Conservation (phyloP, 768 basidiomycete genomes). For the Phanerodontia chrysosporium region DNA sequence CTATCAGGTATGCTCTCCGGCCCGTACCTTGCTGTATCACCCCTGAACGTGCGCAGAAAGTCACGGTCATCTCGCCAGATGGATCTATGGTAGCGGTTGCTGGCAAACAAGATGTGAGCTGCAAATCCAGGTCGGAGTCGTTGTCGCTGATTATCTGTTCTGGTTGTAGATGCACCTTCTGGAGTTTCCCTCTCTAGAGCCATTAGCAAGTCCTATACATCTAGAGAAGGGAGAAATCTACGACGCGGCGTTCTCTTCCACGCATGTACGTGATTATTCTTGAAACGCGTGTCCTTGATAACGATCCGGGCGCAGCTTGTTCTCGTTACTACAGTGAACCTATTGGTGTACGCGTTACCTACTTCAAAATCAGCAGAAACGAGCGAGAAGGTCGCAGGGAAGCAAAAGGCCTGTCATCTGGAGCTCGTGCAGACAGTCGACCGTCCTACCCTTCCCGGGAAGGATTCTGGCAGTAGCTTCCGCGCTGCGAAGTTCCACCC, state of each 20-base stretch:
- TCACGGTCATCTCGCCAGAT: conserved; percentile 76
- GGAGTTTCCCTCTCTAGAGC: conserved; percentile 26
- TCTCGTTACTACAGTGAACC: conserved; percentile 57
- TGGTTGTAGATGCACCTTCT: conserved; percentile 22
- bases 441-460: conserved; percentile 47
- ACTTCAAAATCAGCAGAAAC: conserved; percentile 17
- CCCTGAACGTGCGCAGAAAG: conserved; percentile 56
- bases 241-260: conserved; percentile 73
- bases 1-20: conserved; percentile 64
- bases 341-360: conserved; percentile 62
- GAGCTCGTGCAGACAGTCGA: conserved; percentile 48
- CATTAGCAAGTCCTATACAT: conserved; percentile 42
- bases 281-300: neutral
- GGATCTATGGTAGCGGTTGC: conserved; percentile 63
- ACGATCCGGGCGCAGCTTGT: conserved; percentile 44
- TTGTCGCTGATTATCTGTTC: no score
- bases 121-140: neutral
- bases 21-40: neutral
- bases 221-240: conserved; percentile 78
- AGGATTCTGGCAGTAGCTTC: conserved; percentile 50
- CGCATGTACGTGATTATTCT: conserved; percentile 41
- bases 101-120: conserved; percentile 64
- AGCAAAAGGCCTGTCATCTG: conserved; percentile 37
- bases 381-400: conserved; percentile 36
- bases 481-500: conserved; percentile 67